Conservation (phyloP, 2,329 filamentous ascomycete genomes). For the Venturia oleaginea region DNA sequence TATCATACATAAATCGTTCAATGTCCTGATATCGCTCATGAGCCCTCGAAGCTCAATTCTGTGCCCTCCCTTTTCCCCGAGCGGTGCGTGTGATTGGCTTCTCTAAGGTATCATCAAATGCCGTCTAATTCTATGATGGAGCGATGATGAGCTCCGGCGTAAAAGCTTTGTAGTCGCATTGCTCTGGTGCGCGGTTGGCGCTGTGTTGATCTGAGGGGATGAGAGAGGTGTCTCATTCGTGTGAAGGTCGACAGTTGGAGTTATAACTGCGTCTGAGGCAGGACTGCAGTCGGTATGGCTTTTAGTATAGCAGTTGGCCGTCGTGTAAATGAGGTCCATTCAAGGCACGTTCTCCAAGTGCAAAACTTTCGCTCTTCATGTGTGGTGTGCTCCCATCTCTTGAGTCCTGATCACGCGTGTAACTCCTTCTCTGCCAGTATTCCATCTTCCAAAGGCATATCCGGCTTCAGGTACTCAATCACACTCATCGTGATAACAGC, state of each 20-base stretch:
- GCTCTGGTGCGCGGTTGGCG: not conserved
- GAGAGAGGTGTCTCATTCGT: not conserved
- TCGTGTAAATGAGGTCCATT: not conserved
- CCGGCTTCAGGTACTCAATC: conserved; percentile 4
- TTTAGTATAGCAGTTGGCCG: not conserved
- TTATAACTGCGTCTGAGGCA: not conserved
- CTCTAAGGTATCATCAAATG: conserved; percentile 1
- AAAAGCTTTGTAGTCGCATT: not conserved
- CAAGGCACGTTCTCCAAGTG: not conserved
- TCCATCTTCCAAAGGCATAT: conserved; percentile 5
- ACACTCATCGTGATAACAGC: conserved; percentile 7
- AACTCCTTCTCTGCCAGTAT: not conserved
- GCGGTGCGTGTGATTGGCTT: not conserved
- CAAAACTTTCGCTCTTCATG: not conserved
- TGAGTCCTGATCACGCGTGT: not conserved
- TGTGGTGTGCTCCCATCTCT: not conserved
- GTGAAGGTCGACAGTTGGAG: not conserved
- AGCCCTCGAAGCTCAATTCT: not conserved
- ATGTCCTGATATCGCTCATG: not conserved
- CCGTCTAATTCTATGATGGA: not conserved
- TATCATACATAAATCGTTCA: not conserved
- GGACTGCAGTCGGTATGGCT: not conserved
- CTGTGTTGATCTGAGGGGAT: not conserved
- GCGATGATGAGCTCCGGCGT: not conserved
- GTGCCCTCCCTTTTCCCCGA: not conserved